A percentile compares a stretch with the other conserved stretches of the same genome.
Conservation (phyloP, 164 flowering plant genomes). For the Houttuynia cordata region DNA sequence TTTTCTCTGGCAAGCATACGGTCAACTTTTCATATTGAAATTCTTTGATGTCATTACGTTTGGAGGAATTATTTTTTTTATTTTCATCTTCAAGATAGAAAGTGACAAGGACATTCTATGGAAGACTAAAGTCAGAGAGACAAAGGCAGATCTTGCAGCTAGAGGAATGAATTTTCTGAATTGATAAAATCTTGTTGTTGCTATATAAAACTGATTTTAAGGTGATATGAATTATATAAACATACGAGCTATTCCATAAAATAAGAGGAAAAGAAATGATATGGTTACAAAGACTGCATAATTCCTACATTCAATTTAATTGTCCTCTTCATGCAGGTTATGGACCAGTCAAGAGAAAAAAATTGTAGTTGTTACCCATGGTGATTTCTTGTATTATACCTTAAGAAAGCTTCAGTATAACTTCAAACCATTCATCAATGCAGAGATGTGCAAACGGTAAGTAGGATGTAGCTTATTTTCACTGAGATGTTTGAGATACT, state of each 20-base stretch:
- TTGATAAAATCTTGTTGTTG: slow-evolving; percentile 31
- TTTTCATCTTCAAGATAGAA: slow-evolving; percentile 44
- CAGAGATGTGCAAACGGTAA: slow-evolving; percentile 60
- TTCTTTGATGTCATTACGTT: background rate
- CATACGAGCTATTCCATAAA: no score
- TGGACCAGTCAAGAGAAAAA: slow-evolving; percentile 85
- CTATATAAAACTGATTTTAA: no score
- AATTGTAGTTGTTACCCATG: slow-evolving; percentile 78
- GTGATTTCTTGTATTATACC: slow-evolving; percentile 64
- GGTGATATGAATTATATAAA: no score
- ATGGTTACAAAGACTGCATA: background rate
- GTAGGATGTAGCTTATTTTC: slow-evolving; percentile 10
- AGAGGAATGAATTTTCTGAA: slow-evolving; percentile 72
- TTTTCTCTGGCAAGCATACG: slow-evolving; percentile 64
- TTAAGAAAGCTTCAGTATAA: slow-evolving; percentile 46
- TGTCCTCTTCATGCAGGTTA: slow-evolving; percentile 33
- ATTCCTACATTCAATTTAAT: background rate
- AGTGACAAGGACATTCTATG: slow-evolving; percentile 66
- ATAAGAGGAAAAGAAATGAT: background rate
- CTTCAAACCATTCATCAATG: slow-evolving; percentile 48
- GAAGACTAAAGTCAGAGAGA: slow-evolving; percentile 69
- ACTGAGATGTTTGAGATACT: background rate
- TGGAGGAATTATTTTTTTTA: background rate
- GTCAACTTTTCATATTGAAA: background rate
- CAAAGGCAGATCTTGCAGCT: slow-evolving; percentile 62